Base-by-base conservation (phyloP, 805 yeast genomes). In the Teunomyces aglyptinius region DNA sequence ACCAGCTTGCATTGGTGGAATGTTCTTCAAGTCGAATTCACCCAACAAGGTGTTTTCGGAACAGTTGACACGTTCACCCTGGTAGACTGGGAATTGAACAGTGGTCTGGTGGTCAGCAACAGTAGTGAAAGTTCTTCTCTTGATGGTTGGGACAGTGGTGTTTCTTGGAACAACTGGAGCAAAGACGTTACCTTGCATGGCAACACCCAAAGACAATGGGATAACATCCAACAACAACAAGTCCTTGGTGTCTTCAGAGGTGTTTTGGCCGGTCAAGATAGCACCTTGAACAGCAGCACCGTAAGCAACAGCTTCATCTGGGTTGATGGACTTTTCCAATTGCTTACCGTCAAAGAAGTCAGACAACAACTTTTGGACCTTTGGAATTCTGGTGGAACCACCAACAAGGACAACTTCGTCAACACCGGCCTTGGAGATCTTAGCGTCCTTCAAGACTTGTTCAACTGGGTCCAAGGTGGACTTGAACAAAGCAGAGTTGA, bases 271-370 rank as follows among this genome's bases (percentile, higher is more conserved):
- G 55, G 77, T 71, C 61, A 72, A 71, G 68, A 72, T 71, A 58
- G 77, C 77, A 71, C 76, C 77, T 62, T 72, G 77, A 50, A 71
- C 77, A 52, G 76, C 76, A 53, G 76, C 77, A 71, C 77, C 77
- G 67, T 71, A 72, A 55, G 77, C 77, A 61, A 72, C 77, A 61
- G 77, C 77, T 65, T 72, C 77, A 68, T 72, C 77, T 46, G 77
- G 77, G 75, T 72, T 72, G 56, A 72, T 72, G 47, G 76, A 71
- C 65, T 70, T 72, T 63, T 72, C 76, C 60, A 71, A 71, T 63
- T 71, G 75, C 65, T 72, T 72, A 68, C 77, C 77, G 50, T 72
- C 76, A 55, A 72, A 72, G 72, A 71, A 72, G 67, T 71, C 77
- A 52, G 76, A 71, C 63, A 72, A 71, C 64, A 72, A 70, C 64